A percentile compares a stretch with the other conserved stretches of the same genome.
These are phyloP conservation scores for Aspergillus sp. DNA, from an alignment of 2,329 filamentous ascomycete genomes.

Conservation along the genomic window DNA sequence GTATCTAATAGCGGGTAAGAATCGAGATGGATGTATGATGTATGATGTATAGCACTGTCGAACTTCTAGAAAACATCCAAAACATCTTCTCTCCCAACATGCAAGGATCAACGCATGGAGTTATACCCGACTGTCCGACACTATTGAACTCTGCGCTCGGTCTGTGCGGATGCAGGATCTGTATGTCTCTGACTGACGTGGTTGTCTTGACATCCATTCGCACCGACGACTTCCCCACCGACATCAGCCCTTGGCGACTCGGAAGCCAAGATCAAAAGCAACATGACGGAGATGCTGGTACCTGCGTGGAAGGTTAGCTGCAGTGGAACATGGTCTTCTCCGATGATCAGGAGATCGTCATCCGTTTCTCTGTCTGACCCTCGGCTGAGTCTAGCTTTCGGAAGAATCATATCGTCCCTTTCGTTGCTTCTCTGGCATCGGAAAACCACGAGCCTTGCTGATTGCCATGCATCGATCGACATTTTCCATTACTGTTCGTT, in stretches of 20 bases:
- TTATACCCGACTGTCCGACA: not conserved
- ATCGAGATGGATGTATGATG: not conserved
- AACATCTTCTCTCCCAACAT: not conserved
- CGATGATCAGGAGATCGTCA: not conserved
- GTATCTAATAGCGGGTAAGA: not conserved
- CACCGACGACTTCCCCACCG: not conserved
- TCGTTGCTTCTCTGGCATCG: too few relatives aligned
- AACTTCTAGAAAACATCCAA: not conserved
- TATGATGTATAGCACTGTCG: not conserved
- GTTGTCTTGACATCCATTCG: not conserved
- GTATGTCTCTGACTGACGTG: not conserved
- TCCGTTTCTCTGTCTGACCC: too few relatives aligned
- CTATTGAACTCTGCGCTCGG: not conserved
- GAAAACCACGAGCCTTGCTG: too few relatives aligned
- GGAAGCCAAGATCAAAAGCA: not conserved
- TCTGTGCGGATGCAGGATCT: not conserved
- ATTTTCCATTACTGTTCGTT: too few relatives aligned
- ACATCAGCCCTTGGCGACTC: not conserved
- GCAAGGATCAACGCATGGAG: not conserved
- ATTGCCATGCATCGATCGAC: too few relatives aligned
- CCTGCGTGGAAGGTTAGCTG: not conserved
- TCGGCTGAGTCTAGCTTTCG: too few relatives aligned
- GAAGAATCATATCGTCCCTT: too few relatives aligned
- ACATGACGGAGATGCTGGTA: not conserved
- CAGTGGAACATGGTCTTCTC: not conserved